These are phyloP conservation scores for Pseudoperonospora humuli DNA, from an alignment of 352 stramenopile species.

Conservation along the genomic window DNA sequence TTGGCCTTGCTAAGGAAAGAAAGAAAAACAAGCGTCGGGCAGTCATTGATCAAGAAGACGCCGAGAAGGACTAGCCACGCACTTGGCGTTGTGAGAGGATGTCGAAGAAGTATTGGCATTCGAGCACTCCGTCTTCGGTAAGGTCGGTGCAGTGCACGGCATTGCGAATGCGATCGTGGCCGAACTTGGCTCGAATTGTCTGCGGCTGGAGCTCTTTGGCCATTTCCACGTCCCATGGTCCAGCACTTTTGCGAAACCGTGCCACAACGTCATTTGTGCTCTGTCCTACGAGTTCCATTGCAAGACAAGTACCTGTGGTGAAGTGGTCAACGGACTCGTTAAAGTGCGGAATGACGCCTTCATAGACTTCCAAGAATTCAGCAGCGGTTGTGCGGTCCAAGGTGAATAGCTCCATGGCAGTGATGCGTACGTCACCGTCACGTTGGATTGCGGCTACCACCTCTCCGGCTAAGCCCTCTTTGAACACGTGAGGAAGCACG, in stretches of 20 bases:
- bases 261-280: slow-evolving; percentile 44
- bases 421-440: slow-evolving; percentile 59
- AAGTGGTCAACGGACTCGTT: slow-evolving; percentile 87
- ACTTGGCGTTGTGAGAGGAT: slow-evolving; percentile 76
- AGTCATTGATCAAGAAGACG: no score
- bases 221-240: slow-evolving; percentile 90
- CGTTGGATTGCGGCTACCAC: slow-evolving; percentile 61
- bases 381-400: slow-evolving; percentile 80
- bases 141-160: slow-evolving; percentile 92
- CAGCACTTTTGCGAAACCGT: slow-evolving; percentile 77
- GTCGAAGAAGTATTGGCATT: slow-evolving; percentile 92
- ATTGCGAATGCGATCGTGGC: slow-evolving; percentile 81
- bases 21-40: not conserved
- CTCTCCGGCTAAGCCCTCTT: slow-evolving; percentile 51
- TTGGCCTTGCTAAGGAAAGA: slow-evolving; percentile 6
- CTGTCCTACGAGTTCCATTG: slow-evolving; percentile 80
- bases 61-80: slow-evolving; percentile 7
- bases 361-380: slow-evolving; percentile 90
- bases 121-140: slow-evolving; percentile 81
- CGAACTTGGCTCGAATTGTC: slow-evolving; percentile 87
- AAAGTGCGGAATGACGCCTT: slow-evolving; percentile 90
- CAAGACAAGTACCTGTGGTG: slow-evolving; percentile 80
- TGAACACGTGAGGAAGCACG: slow-evolving; percentile 90
- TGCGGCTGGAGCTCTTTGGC: slow-evolving; percentile 87
- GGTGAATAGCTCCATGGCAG: slow-evolving; percentile 85